Base-by-base conservation (phyloP, 177 flowering plant species). In the Tripterygium wilfordii region DNA sequence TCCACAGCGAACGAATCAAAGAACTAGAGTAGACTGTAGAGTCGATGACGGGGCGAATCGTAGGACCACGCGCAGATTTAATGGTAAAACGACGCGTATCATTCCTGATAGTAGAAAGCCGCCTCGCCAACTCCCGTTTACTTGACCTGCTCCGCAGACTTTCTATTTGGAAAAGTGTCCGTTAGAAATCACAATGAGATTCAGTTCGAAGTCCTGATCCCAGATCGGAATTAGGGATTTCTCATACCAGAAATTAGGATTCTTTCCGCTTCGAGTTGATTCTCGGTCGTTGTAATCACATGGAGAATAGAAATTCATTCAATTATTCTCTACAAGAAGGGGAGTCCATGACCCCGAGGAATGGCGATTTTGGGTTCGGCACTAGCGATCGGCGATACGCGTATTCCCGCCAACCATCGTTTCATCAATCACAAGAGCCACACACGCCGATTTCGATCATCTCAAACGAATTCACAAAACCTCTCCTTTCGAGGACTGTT, bases 361-460 rank as follows among this genome's bases (percentile, higher is more conserved):
- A 18, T 18, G 42, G 3, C 2, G 54, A 47, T 8, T 38, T 49
- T 3, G 63, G 68, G 38, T 35, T 55, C 15, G 55, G 32, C 2
- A 25, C 49, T 2, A 36, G 52, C 42, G 92, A 84, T 54, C 77
- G 88, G 27, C 57, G 92, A 28, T 73, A 62, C 20, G 84, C 85
- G 0, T 84, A 54, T 33, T 61, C 77, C 6, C 84, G 92, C 19
- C 85, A 81, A 52, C n/a, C 74, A n/a, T 81, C 88, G 1, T 71
- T 75, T 29, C 68, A 63, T 14, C 74, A 74, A 40, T 49, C 58
- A 4, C 50, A 37, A 5, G 56, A 54, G 10, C 67, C 76, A 14
- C 69, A 43, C 49, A 65, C 76, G 7, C 79, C 75, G 9, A 45
- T 67, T 39, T 62, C 80, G 4, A 58, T 69, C 23, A 20, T 44